Conservation (phyloP, 208 protist genomes). For the Angomonas deanei region DNA sequence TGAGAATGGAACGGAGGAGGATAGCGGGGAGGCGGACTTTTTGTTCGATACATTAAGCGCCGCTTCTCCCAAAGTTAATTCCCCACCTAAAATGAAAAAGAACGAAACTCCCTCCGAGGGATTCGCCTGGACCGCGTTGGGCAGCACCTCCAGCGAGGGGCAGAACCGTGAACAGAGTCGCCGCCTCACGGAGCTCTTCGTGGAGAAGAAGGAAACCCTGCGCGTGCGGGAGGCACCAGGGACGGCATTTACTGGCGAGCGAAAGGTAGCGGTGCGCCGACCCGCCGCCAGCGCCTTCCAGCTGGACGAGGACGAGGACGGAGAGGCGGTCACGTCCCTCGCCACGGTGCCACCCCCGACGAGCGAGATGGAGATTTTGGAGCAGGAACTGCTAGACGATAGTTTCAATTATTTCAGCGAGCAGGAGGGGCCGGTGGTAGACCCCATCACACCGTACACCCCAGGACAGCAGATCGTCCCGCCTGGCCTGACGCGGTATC, state of each 20-base stretch:
- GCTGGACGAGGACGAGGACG: not conserved
- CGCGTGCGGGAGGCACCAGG: not conserved
- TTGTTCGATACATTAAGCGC: no score
- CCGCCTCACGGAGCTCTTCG: not conserved
- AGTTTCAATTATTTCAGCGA: slow-evolving; percentile 54
- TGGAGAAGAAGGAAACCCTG: not conserved
- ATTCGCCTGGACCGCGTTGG: not conserved
- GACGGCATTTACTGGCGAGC: no score
- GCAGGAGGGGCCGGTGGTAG: not conserved
- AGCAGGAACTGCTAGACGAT: slow-evolving; percentile 81
- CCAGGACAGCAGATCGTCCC: slow-evolving; percentile 79
- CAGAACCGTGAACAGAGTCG: no score
- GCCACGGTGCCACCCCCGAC: no score
- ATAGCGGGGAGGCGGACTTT: no score
- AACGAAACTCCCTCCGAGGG: not conserved
- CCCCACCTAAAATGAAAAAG: no score
- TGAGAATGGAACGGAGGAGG: not conserved
- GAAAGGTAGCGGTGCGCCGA: not conserved
- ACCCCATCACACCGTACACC: slow-evolving; percentile 33
- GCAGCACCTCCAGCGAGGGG: not conserved
- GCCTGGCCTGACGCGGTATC: slow-evolving; percentile 79
- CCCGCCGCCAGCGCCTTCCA: not conserved
- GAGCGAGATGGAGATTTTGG: slow-evolving; percentile 34
- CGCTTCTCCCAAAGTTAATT: no score
- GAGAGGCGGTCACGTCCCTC: no score